Conservation (phyloP, 2,329 filamentous ascomycete species). For the Colletotrichum destructivum region DNA sequence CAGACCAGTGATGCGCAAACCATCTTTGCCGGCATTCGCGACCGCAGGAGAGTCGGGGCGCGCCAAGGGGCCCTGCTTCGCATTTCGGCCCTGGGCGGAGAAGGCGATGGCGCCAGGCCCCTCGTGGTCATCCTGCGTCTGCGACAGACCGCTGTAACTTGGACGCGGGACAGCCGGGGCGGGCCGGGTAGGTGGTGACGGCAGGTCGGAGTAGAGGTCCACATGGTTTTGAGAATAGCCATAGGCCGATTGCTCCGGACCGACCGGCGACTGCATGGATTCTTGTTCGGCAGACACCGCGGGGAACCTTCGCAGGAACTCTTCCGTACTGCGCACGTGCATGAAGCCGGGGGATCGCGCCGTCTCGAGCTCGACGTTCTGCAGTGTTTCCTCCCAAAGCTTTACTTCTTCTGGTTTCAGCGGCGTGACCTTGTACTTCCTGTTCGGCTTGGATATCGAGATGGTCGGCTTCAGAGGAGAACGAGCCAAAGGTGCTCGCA, state of each 20-base stretch:
- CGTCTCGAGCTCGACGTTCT: conserved; percentile 71
- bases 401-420: conserved; percentile 86
- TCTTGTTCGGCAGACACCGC: conserved; percentile 75
- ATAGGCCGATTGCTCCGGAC: conserved; percentile 34
- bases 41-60: conserved; percentile 36
- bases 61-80: conserved; percentile 37
- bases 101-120: conserved; percentile 22
- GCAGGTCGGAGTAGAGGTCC: conserved; percentile 63
- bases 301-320: conserved; percentile 87
- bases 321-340: conserved; percentile 82
- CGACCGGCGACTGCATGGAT: conserved; percentile 68
- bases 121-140: conserved; percentile 39
- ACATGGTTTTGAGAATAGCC: conserved; percentile 45
- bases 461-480: conserved; percentile 37
- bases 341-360: conserved; percentile 61
- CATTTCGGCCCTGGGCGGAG: conserved; percentile 24
- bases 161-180: conserved; percentile 76
- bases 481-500: conserved; percentile 33
- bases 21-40: conserved; percentile 38
- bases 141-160: conserved; percentile 83
- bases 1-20: conserved; percentile 77
- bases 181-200: conserved; percentile 75
- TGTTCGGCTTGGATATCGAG: conserved; percentile 49
- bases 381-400: conserved; percentile 83
- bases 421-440: conserved; percentile 71